Evolutionary conservation across 2,329 filamentous ascomycete species (phyloP), one percentile per base, ranked within the genome.

Genomic region (Fusarium sp.): DNA sequence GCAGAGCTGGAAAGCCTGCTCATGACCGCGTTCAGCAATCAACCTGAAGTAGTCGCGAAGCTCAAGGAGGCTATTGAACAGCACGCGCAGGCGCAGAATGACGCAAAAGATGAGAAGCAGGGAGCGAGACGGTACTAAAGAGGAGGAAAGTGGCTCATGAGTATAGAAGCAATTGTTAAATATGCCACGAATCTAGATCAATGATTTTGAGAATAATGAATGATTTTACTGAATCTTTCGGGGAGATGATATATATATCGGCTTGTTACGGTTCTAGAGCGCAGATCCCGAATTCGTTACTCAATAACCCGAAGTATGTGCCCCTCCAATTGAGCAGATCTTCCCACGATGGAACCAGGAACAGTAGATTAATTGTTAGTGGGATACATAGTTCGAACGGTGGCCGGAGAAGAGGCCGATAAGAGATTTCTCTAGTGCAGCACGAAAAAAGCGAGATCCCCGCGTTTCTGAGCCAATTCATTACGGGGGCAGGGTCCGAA

Each of bases 1-100:
- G 82, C 81, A 49, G 88, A 89, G 71, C 78, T 91, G 47, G 86
- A 89, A 51, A 82, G 80, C 59, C 80, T 87, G 60, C 78, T 94
- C 45, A 79, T 85, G 58, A 82, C 80, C 41, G 88, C 87, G 4
- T 90, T 91, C 72, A 84, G 85, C 59, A 85, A 84, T 42, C 87
- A 89, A 76, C 85, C 85, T 0, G 87, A 89, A 73, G 86, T 89
- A 13, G 81, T 88, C 53, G 81, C 78, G 11, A 89, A 89, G 78
- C 78, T 90, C 55, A 88, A 88, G 74, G 87, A 90, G 76, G 88
- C 88, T 2, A 87, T 89, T 62, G 81, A 85, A 74, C 83, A 87
- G 60, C 87, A 87, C 66, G 84, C 84, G 14, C 81, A 86, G 65
- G 86, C 85, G 55, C 84, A 86, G 72, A 84, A 81, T 57, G 82